Percentiles rank a stretch among this genome's conserved stretches.
These are phyloP conservation scores for Hibiscus trionum DNA, from an alignment of 345 rosid species.

Conservation along the genomic window DNA sequence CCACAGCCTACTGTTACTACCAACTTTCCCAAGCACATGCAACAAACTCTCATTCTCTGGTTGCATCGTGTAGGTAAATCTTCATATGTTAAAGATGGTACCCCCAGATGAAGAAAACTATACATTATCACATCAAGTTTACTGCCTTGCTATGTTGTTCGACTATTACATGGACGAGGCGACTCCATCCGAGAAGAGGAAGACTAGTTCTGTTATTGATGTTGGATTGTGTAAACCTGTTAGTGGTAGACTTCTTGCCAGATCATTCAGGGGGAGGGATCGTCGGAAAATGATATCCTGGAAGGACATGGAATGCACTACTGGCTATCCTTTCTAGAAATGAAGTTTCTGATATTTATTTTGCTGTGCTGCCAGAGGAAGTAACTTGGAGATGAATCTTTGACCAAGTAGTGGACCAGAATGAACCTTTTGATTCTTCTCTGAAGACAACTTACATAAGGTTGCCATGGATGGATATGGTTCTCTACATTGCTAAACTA, in stretches of 20 bases:
- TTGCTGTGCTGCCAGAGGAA: neutral
- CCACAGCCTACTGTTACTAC: neutral
- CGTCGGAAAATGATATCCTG: conserved; percentile 84
- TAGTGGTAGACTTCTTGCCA: conserved; percentile 56
- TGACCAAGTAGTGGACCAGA: neutral
- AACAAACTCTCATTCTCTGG: conserved; percentile 2
- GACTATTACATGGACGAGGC: conserved; percentile 65
- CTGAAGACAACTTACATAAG: neutral
- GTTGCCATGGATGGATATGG: neutral
- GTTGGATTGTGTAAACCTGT: conserved; percentile 80
- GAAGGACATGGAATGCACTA: conserved; percentile 59
- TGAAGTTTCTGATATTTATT: neutral
- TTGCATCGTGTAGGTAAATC: conserved; percentile 53
- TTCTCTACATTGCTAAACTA: neutral
- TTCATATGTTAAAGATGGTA: conserved; percentile 59
- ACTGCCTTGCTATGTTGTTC: conserved; percentile 74
- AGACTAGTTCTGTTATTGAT: conserved; percentile 54
- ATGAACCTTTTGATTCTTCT: neutral
- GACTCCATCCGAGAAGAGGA: conserved; percentile 41
- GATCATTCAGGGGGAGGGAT: conserved; percentile 88
- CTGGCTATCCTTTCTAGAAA: conserved; percentile 18
- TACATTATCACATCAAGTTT: conserved; percentile 62
- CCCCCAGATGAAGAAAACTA: conserved; percentile 54
- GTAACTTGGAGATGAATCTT: neutral
- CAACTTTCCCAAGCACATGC: neutral